Base-by-base conservation (phyloP, 163 green algal genomes). In the Chlamydomonas reinhardtii region DNA sequence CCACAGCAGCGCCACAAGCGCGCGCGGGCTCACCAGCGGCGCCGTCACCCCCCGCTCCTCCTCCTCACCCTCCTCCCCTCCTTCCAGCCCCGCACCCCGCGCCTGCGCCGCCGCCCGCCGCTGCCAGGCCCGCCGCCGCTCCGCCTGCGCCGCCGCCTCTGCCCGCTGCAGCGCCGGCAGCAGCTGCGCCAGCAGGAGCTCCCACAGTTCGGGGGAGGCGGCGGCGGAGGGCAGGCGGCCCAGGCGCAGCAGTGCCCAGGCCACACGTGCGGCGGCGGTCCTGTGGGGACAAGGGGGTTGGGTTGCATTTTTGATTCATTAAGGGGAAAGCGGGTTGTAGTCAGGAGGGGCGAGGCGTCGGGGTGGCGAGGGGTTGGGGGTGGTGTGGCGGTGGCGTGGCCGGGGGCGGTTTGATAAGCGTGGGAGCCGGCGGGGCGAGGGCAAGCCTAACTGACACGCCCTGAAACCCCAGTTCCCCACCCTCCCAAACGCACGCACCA, bases 171-270 rank as follows among this genome's bases (percentile, higher is more conserved):
- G 39, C 29, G 64, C 64, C 5, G 20, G 25, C 29, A 25, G 35
- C 27, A 78, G 35, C 2, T 31, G 24, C 11, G 12, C 22, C n/a
- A 85, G 79, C 24, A 86, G 80, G 32, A 65, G 54, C n/a, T 32
- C 56, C 25, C 62, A 29, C 29, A 86, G 56, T 35, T 79, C 70
- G 29, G 70, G 54, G 25, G 62, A 70, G 48, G 48, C 5, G 25
- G 70, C 34, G 80, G 52, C 61, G 48, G 69, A 27, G 24, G 4
- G 6, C 25, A 86, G 27, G 48, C 29, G 69, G 20, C 70, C 54
- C 54, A 86, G 69, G 16, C 72, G 80, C 69, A 86, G 80, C 54
- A 86, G 70, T 27, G 70, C 69, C 39, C 52, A 73, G 16, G 80
- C 80, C 35, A 86, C 69, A 0, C 35, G 54, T 54, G 70, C 73